Percentiles rank a stretch among this genome's conserved stretches.
These are phyloP conservation scores for Oryza longistaminata DNA, from an alignment of 176 grass and related monocot genomes.

Conservation along the genomic window DNA sequence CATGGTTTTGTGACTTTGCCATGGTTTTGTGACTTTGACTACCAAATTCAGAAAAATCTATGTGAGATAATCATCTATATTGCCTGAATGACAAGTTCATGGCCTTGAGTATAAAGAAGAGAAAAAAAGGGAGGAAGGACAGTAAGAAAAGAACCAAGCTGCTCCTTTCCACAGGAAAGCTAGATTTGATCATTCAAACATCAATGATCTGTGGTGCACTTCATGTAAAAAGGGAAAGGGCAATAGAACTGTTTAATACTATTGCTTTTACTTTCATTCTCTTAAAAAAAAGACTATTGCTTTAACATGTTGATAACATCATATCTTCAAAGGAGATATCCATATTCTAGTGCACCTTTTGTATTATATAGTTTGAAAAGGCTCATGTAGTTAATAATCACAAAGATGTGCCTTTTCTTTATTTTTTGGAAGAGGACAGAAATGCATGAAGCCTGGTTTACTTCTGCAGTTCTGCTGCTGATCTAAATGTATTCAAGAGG, in stretches of 20 bases:
- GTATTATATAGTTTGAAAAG: background rate
- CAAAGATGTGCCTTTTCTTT: no score
- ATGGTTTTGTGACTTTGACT: background rate
- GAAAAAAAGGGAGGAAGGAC: background rate
- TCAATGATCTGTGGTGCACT: constrained; percentile 1
- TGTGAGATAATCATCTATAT: constrained; percentile 4
- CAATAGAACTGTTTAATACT: background rate
- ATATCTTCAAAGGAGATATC: background rate
- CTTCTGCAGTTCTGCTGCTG: no score
- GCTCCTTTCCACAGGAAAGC: constrained; percentile 16
- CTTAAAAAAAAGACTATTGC: background rate
- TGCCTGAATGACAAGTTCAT: background rate
- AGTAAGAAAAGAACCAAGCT: constrained; percentile 5
- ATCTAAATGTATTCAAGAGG: background rate
- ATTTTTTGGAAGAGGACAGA: background rate
- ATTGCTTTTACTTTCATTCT: background rate
- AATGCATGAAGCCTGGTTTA: background rate
- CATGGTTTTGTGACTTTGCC: background rate
- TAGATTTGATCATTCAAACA: constrained; percentile 3
- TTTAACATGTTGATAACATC: background rate
- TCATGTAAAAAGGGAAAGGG: background rate
- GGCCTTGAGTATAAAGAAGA: background rate
- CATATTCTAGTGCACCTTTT: background rate
- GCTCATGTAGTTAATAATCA: background rate
- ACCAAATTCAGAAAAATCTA: background rate